Evolutionary conservation across 352 stramenopile species (phyloP).

Genomic region (Globisporangium iwayamae): DNA sequence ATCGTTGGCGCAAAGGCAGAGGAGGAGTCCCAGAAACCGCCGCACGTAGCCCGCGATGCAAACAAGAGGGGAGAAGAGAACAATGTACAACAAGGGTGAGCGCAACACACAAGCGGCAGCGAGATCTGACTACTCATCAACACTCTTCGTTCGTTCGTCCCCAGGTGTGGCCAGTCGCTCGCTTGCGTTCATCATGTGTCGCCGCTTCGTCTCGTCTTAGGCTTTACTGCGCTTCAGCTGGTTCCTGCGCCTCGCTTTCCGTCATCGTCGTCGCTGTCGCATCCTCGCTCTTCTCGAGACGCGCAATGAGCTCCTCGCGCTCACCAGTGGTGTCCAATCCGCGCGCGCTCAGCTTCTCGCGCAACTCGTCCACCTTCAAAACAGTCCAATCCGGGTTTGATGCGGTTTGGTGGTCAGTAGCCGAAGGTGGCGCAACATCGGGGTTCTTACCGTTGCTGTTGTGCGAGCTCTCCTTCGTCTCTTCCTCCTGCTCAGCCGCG

Average conservation of each 20-base stretch:
- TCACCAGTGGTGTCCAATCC: slow-evolving; percentile 16
- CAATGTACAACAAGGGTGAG: slow-evolving; percentile 17
- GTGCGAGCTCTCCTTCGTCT: slow-evolving; percentile 17
- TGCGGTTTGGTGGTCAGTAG: slow-evolving; percentile 15
- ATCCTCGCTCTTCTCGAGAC: slow-evolving; percentile 6
- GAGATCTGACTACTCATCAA: slow-evolving; percentile 14
- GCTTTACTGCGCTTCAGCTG: slow-evolving; percentile 3
- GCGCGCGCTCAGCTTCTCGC: slow-evolving; percentile 19
- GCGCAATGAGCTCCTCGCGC: slow-evolving; percentile 15
- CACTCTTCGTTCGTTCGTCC: slow-evolving; percentile 7
- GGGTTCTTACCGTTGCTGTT: slow-evolving; percentile 21
- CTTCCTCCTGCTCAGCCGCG: slow-evolving; percentile 12
- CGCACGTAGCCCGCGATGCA: background rate
- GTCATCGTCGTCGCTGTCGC: background rate
- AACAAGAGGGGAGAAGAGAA: slow-evolving; percentile 11
- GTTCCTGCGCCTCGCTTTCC: background rate
- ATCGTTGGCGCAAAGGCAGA: slow-evolving; percentile 1
- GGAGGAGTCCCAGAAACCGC: background rate
- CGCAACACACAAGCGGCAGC: slow-evolving; percentile 13
- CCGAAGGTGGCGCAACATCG: slow-evolving; percentile 15
- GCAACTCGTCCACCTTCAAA: slow-evolving; percentile 23
- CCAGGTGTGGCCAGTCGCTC: background rate
- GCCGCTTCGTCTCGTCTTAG: background rate
- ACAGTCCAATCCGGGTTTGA: slow-evolving; percentile 22
- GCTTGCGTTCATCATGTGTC: background rate